phyloP scores from a whole-genome alignment of 2,329 filamentous ascomycete genomes.

The Colletotrichum cuscutae region DNA sequence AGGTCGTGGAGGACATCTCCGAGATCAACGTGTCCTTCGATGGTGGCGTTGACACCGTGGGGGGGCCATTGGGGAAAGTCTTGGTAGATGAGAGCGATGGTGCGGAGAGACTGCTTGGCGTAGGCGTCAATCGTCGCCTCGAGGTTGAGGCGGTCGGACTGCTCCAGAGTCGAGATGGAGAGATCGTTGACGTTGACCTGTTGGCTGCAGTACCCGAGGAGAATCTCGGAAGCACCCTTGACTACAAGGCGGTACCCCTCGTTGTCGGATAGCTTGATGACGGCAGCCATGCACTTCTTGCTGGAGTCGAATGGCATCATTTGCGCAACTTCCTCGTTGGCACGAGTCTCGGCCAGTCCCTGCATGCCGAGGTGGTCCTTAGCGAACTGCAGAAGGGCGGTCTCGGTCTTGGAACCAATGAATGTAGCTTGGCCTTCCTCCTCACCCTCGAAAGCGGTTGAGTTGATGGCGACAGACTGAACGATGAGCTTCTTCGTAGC shows the following conservation, averaged over 20 bases:
- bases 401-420: constrained; percentile 67
- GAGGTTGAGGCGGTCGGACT: constrained; percentile 58
- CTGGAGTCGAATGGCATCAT: constrained; percentile 65
- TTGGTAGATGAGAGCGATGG: constrained; percentile 78
- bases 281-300: constrained; percentile 67
- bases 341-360: constrained; percentile 56
- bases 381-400: constrained; percentile 61
- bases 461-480: constrained; percentile 64
- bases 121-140: constrained; percentile 67
- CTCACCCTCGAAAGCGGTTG: constrained; percentile 65
- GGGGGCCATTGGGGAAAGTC: constrained; percentile 79
- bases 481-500: constrained; percentile 48
- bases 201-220: constrained; percentile 56
- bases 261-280: constrained; percentile 57
- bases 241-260: constrained; percentile 60
- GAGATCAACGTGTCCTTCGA: constrained; percentile 70
- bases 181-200: constrained; percentile 53
- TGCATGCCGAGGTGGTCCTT: constrained; percentile 61
- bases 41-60: constrained; percentile 67
- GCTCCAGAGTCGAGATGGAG: constrained; percentile 63
- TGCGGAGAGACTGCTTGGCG: constrained; percentile 75
- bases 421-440: constrained; percentile 57
- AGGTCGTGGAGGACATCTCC: constrained; percentile 70
- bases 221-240: constrained; percentile 68
- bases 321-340: constrained; percentile 58